phyloP scores from a whole-genome alignment of 768 basidiomycete species.

The Clitopilus passeckerianus region DNA sequence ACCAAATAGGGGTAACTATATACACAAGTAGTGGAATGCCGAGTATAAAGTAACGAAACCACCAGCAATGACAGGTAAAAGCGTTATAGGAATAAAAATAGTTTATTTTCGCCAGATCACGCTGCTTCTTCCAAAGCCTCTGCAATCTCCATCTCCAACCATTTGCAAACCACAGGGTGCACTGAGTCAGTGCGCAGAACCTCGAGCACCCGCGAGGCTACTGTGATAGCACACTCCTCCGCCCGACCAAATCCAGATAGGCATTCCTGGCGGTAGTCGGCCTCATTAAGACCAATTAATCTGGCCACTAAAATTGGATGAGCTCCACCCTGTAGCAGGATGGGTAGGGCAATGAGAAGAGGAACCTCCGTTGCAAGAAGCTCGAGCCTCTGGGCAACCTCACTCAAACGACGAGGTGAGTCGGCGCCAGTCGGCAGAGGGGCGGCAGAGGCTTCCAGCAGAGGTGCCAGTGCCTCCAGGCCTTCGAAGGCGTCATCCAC shows the following conservation, averaged over 20 bases:
- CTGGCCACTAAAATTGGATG: conserved; percentile 38
- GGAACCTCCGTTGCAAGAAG: conserved; percentile 60
- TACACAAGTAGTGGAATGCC: too few species aligned
- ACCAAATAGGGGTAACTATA: too few species aligned
- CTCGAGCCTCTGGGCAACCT: conserved; percentile 39
- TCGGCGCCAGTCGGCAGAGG: conserved; percentile 17
- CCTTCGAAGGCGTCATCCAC: conserved; percentile 76
- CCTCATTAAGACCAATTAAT: conserved; percentile 55
- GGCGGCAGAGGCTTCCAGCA: conserved; percentile 45
- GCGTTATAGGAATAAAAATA: too few species aligned
- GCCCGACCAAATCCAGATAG: conserved; percentile 74
- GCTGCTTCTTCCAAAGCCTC: conserved; percentile 12
- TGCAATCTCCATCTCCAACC: conserved; percentile 44
- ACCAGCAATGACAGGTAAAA: background rate
- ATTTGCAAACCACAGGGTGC: conserved; percentile 35
- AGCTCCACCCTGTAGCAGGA: conserved; percentile 46
- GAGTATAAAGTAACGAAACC: background rate
- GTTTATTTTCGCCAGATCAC: background rate
- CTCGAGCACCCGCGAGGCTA: conserved; percentile 54
- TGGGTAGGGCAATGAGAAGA: conserved; percentile 67
- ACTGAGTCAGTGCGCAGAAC: conserved; percentile 29
- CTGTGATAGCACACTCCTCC: conserved; percentile 61
- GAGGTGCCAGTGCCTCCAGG: conserved; percentile 47
- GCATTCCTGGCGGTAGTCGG: conserved; percentile 63
- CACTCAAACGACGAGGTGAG: conserved; percentile 15